A percentile compares a stretch with the other conserved stretches of the same genome.
phyloP scores from a whole-genome alignment of 805 yeast species.

The Brettanomyces bruxellensis region DNA sequence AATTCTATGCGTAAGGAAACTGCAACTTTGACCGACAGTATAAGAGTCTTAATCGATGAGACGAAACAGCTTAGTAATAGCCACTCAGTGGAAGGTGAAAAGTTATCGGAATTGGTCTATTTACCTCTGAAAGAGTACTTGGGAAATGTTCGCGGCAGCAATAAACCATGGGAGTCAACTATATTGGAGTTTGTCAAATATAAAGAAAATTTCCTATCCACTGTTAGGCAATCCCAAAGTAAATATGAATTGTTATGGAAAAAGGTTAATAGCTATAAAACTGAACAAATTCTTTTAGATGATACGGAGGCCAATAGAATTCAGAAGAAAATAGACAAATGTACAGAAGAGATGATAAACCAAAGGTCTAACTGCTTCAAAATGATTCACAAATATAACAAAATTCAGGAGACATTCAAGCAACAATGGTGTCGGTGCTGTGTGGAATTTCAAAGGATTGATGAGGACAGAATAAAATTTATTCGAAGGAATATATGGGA shows the following conservation, averaged over 20 bases:
- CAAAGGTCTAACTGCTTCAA: constrained; percentile 50
- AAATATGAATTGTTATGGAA: constrained; percentile 50
- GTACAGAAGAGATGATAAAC: constrained; percentile 31
- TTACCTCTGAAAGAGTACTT: constrained; percentile 46
- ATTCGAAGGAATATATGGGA: constrained; percentile 69
- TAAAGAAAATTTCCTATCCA: constrained; percentile 30
- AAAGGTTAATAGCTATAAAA: constrained; percentile 47
- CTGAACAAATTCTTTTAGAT: constrained; percentile 59
- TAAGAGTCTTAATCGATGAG: constrained; percentile 50
- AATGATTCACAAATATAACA: constrained; percentile 42
- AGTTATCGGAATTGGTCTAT: constrained; percentile 40
- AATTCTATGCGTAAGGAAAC: constrained; percentile 41
- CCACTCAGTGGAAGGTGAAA: constrained; percentile 43
- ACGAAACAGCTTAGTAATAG: constrained; percentile 50
- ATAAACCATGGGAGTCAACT: constrained; percentile 48
- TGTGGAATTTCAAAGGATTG: constrained; percentile 55
- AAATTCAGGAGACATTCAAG: constrained; percentile 54
- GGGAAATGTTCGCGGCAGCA: constrained; percentile 40
- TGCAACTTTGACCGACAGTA: constrained; percentile 38
- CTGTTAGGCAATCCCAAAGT: constrained; percentile 31
- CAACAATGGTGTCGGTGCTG: constrained; percentile 64
- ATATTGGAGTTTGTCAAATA: constrained; percentile 46
- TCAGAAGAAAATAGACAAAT: constrained; percentile 44
- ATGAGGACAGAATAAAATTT: constrained; percentile 62
- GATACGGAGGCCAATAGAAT: constrained; percentile 64